Evolutionary conservation across 1,139 yeast genomes (phyloP), one percentile per base, ranked within the genome.

Genomic region (Nakaseomyces nivariensis): DNA sequence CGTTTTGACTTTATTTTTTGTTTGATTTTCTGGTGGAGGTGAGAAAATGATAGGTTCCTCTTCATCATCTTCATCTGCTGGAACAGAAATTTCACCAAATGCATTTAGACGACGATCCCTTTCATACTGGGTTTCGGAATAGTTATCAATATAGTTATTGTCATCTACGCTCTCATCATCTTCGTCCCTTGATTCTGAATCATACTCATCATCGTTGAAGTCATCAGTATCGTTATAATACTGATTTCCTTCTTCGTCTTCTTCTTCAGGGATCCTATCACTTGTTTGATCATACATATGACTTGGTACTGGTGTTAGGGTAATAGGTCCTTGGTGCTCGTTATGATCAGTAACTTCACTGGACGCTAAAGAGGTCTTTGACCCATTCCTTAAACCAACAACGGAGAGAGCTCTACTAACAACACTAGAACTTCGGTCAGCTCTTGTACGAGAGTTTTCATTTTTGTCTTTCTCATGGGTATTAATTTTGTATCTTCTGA

Each of bases 91-190:
- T 31, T 76, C 68, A 8, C 95, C 95, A 55, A 89, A 74, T 1
- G 96, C 96, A 3, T 92, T 90, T 54, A 87, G 69, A 56, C 97
- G 77, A 61, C 96, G 78, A 45, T 74, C 74, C 55, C 80, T 77
- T 63, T 89, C 97, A 27, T 82, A 80, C 37, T 73, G 83, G 0
- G 90, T 82, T 60, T 85, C 94, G 8, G 58, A 52, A 22, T 71
- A 73, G n/a, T 62, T 69, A 34, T 58, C 64, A 1, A 27, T 41
- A 29, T 29, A 27, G n/a, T 8, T 13, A 4, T 59, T 66, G 8
- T 50, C 45, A 29, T 51, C 49, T 9, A 43, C 47, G 34, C 37
- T 37, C 3, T 51, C 59, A 4, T 56, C 62, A 5, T 58, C 67
- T 2, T 58, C 51, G 9, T 46, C 51, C 13, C 48, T 48, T 25